These are phyloP conservation scores for Rhizopogon rudus DNA, from an alignment of 768 basidiomycete species.

Conservation along the genomic window DNA sequence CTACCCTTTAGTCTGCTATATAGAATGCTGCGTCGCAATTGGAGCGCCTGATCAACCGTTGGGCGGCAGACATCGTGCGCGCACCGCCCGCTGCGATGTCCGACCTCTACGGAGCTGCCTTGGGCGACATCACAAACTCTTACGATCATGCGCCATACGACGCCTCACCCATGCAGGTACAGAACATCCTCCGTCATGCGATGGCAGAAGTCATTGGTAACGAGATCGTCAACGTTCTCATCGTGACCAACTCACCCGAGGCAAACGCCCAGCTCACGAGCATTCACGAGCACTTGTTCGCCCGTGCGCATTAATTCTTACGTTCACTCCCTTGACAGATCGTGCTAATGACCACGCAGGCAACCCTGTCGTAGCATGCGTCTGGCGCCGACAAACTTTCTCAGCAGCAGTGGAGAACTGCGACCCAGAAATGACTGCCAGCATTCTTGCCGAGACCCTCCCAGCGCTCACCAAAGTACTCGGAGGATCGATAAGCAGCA, in stretches of 20 bases:
- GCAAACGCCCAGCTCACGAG: constrained; percentile 81
- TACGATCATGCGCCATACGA: constrained; percentile 39
- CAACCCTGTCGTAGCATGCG: constrained; percentile 82
- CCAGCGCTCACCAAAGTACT: constrained; percentile 59
- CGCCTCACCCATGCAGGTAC: constrained; percentile 64
- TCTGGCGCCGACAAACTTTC: constrained; percentile 89
- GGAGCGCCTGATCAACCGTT: constrained; percentile 81
- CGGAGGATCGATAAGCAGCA: constrained; percentile 34
- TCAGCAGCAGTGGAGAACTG: constrained; percentile 78
- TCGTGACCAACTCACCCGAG: constrained; percentile 82
- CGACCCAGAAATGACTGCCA: constrained; percentile 63
- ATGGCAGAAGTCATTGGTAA: constrained; percentile 70
- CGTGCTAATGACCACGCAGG: constrained; percentile 35
- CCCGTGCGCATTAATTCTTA: constrained; percentile 43
- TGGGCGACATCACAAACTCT: constrained; percentile 54
- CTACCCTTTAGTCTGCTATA: neutral
- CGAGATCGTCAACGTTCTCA: constrained; percentile 79
- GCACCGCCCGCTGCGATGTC: constrained; percentile 48
- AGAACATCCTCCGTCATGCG: constrained; percentile 76
- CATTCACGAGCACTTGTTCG: constrained; percentile 85
- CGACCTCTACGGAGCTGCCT: constrained; percentile 51
- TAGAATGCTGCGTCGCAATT: constrained; percentile 81
- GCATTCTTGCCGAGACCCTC: constrained; percentile 68
- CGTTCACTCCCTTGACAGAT: neutral
- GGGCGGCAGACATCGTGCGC: constrained; percentile 74